Evolutionary conservation across 352 stramenopile species (phyloP).

Genomic region (Globisporangium solare): DNA sequence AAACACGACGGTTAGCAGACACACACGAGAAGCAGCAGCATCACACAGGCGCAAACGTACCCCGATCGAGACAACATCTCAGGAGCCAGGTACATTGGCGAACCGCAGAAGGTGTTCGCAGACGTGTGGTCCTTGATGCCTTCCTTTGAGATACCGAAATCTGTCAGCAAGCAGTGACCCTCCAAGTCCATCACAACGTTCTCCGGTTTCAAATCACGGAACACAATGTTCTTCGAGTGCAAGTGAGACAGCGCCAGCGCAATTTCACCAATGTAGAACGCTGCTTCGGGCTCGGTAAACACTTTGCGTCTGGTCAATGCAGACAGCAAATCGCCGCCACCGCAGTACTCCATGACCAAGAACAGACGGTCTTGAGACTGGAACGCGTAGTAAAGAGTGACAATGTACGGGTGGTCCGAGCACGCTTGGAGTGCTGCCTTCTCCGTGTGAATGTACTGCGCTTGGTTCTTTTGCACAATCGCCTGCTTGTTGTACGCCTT

Average conservation of each 20-base stretch:
- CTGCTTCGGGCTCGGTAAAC: slow-evolving; percentile 72
- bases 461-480: slow-evolving; percentile 87
- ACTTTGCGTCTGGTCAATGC: slow-evolving; percentile 71
- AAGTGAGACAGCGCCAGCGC: slow-evolving; percentile 73
- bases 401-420: slow-evolving; percentile 84
- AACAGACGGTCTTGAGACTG: slow-evolving; percentile 81
- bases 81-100: slow-evolving; percentile 82
- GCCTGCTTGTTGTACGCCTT: slow-evolving; percentile 88
- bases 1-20: background rate
- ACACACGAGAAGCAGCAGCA: background rate
- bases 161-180: slow-evolving; percentile 73
- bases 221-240: slow-evolving; percentile 86
- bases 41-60: slow-evolving; percentile 11
- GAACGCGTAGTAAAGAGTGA: slow-evolving; percentile 82
- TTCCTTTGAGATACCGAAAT: slow-evolving; percentile 88
- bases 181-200: slow-evolving; percentile 87
- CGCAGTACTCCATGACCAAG: slow-evolving; percentile 86
- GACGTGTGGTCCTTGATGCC: slow-evolving; percentile 83
- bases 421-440: slow-evolving; percentile 78
- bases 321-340: slow-evolving; percentile 73
- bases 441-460: slow-evolving; percentile 85
- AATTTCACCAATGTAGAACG: slow-evolving; percentile 87
- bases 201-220: slow-evolving; percentile 83
- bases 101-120: slow-evolving; percentile 83
- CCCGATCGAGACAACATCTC: slow-evolving; percentile 80